phyloP scores from a whole-genome alignment of 345 rosid species.

The Psidium guajava region DNA sequence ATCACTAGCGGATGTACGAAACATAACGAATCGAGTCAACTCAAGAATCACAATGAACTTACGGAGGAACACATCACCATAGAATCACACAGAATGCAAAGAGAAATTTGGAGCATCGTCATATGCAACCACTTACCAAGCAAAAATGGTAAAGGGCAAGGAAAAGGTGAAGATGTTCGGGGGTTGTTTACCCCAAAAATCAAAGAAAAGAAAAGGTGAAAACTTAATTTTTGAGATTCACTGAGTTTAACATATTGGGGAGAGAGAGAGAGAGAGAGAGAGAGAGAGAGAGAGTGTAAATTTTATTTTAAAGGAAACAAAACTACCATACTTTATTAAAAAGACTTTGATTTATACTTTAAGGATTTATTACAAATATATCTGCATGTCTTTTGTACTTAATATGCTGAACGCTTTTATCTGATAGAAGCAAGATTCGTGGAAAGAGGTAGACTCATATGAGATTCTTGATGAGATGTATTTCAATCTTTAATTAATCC shows the following conservation, averaged over 20 bases:
- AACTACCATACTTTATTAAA: no score
- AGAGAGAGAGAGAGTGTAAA: not conserved
- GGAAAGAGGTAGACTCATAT: no score
- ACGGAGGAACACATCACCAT: not conserved
- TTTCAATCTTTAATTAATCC: no score
- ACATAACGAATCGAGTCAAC: not conserved
- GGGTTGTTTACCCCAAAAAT: not conserved
- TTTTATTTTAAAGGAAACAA: no score
- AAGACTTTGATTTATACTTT: no score
- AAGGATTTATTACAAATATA: no score
- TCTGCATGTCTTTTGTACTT: no score
- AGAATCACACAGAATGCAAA: not conserved
- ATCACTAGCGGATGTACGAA: not conserved
- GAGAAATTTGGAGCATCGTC: not conserved
- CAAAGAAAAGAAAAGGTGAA: not conserved
- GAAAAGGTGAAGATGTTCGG: not conserved
- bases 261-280: not conserved
- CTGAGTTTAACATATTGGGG: not conserved
- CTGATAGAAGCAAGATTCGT: no score
- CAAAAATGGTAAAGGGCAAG: not conserved
- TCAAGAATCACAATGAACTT: not conserved
- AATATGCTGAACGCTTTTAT: no score
- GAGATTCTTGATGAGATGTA: no score
- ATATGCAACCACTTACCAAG: not conserved
- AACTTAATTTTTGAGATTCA: slow-evolving; percentile 1